Evolutionary conservation across 192 early-diverging fungal species (phyloP), one percentile per base, ranked within the genome.

Genomic region (Coemansia asiatica): DNA sequence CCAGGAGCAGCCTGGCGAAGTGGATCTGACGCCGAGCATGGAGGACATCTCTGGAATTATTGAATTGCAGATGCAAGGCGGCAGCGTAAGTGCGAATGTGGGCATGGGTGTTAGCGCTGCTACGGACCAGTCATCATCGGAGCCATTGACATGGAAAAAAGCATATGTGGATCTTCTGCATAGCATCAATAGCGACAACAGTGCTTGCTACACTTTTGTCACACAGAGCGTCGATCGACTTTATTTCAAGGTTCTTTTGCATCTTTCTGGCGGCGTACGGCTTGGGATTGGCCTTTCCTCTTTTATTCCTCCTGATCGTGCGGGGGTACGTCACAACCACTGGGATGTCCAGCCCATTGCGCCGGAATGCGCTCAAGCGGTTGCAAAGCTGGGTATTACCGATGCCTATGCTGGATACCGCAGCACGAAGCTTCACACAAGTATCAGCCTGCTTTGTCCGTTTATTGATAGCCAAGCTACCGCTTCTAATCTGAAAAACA

Each of bases 271-370:
- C 12, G 80, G 80, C 18, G 80, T 82, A 60, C 71, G 80, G n/a
- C 64, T 82, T 26, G 75, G 80, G 9, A 82, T 82, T 27, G 80
- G 80, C 0, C 72, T 82, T 22, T 82, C 75, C 16, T 65, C 80
- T 26, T 76, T 66, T 31, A 78, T 78, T 19, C 71, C 75, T 23
- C 80, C 80, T 2, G 75, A 74, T 56, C 19, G 27, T 1, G 12
- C 58, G 19, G 80, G 80, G 19, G 36, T 66, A 21, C 71, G 74
- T 13, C 75, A 68, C 56, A 82, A 77, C 38, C 80, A 82, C 35
- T 82, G 80, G 80, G 75, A 82, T 18, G 75, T 82, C 4, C 74
- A 77, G 46, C 80, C 80, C 6, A 82, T 77, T 36, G 80, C 80
- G 21, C 80, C 75, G 12, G 80, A 82, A 33, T 58, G 60, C 22